These are phyloP conservation scores for Fraxinus sp. DNA, from an alignment of 305 asterid genomes.

Conservation along the genomic window DNA sequence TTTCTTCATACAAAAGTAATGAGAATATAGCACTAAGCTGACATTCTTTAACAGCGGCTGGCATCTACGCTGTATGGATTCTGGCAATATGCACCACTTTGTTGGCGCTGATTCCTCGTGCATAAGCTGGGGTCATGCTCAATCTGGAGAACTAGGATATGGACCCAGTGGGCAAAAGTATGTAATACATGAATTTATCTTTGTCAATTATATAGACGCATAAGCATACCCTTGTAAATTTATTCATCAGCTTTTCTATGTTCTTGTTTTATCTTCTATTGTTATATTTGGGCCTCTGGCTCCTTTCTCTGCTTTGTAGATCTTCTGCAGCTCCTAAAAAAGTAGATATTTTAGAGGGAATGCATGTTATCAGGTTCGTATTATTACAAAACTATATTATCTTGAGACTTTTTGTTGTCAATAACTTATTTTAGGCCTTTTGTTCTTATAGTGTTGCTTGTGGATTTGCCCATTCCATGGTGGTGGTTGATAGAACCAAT, in stretches of 20 bases:
- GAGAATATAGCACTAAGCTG: neutral
- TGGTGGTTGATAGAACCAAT: conserved; percentile 71
- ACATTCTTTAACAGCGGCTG: conserved; percentile 68
- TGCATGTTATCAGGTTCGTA: conserved; percentile 81
- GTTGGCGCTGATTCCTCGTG: conserved; percentile 99
- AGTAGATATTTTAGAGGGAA: conserved; percentile 82
- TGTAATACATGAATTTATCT: conserved; percentile 19
- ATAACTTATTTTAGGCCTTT: conserved; percentile 16
- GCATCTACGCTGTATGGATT: conserved; percentile 93
- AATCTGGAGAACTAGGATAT: conserved; percentile 95
- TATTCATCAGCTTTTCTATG: neutral
- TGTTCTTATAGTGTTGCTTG: conserved; percentile 75
- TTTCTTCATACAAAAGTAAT: neutral
- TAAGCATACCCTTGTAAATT: neutral
- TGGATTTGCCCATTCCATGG: conserved; percentile 82
- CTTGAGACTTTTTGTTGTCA: neutral
- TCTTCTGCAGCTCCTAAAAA: conserved; percentile 93
- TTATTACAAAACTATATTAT: neutral
- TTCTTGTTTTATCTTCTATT: conserved; percentile 4
- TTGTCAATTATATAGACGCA: neutral
- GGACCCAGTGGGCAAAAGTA: conserved; percentile 93
- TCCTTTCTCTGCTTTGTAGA: conserved; percentile 37
- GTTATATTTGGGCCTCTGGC: conserved; percentile 6
- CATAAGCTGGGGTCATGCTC: conserved; percentile 98
- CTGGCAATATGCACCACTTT: conserved; percentile 84